Evolutionary conservation across 208 protist species (phyloP).

Genomic region (Acanthamoeba royreba): DNA sequence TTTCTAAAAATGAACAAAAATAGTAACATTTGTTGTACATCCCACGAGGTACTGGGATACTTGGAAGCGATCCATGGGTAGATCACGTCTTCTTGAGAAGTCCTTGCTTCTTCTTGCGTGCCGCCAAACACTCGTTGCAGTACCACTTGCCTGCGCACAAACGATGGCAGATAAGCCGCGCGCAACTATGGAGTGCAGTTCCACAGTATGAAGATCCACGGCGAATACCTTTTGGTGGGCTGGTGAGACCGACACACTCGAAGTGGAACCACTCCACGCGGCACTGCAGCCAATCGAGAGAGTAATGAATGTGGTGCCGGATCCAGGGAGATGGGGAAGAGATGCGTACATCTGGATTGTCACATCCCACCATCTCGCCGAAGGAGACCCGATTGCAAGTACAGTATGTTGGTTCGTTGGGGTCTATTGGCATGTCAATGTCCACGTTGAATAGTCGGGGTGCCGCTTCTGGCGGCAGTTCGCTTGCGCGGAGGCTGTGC

Average conservation of each 20-base stretch:
- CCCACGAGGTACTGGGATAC: neutral
- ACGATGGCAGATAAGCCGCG: neutral
- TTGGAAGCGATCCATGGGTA: neutral
- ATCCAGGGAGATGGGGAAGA: neutral
- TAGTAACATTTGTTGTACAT: neutral
- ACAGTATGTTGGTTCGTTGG: conserved; percentile 80
- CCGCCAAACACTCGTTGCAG: conserved; percentile 62
- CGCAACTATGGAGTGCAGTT: neutral
- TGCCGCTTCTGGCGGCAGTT: neutral
- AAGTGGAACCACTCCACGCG: conserved; percentile 80
- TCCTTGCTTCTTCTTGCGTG: neutral
- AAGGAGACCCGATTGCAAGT: conserved; percentile 75
- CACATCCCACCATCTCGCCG: conserved; percentile 80
- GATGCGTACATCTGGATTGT: conserved; percentile 62
- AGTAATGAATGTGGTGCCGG: neutral
- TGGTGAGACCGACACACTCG: conserved; percentile 73
- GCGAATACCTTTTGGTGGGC: conserved; percentile 56
- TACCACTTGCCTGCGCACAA: conserved; percentile 75
- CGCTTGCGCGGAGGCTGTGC: neutral
- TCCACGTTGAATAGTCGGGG: conserved; percentile 54
- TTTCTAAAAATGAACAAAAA: too few species aligned
- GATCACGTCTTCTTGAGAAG: neutral
- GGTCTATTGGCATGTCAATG: conserved; percentile 77
- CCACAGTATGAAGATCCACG: neutral
- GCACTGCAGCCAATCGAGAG: conserved; percentile 25